phyloP scores from a whole-genome alignment of 179 eudicot species.

The Pouteria campechiana region DNA sequence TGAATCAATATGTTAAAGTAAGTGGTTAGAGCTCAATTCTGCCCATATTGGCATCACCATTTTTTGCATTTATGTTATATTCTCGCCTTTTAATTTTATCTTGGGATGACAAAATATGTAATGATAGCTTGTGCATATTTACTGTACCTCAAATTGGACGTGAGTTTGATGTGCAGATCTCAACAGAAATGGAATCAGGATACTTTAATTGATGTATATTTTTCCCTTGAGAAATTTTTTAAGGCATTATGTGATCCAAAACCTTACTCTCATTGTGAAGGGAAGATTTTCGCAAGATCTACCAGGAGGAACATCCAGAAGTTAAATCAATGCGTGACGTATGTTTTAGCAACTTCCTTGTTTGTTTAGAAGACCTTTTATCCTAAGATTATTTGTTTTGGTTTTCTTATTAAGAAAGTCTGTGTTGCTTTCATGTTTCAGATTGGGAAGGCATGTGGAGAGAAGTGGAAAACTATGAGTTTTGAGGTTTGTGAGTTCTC shows the following conservation, averaged over 20 bases:
- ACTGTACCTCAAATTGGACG: too few species aligned
- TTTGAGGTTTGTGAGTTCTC: constrained; percentile 46
- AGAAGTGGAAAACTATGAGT: constrained; percentile 79
- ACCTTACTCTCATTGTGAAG: constrained; percentile 16
- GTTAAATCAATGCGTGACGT: constrained; percentile 77
- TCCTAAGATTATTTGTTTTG: neutral
- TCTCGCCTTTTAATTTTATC: too few species aligned
- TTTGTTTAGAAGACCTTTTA: neutral
- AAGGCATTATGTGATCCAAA: neutral
- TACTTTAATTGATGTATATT: too few species aligned
- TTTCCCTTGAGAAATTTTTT: too few species aligned
- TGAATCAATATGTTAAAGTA: too few species aligned
- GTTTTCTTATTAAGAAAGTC: neutral
- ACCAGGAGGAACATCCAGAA: constrained; percentile 63
- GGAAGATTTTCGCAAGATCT: constrained; percentile 77
- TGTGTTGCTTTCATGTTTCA: constrained; percentile 12
- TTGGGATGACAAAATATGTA: too few species aligned
- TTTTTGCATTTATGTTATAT: too few species aligned
- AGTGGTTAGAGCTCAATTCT: too few species aligned
- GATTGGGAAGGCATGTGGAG: constrained; percentile 89
- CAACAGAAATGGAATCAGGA: too few species aligned
- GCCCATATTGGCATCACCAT: too few species aligned
- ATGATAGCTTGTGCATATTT: too few species aligned
- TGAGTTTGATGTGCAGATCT: too few species aligned
- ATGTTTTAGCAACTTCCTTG: constrained; percentile 11